Percentiles rank a stretch among this genome's conserved stretches.
Conservation (phyloP, 2,329 filamentous ascomycete genomes). For the Epichloe scottii region DNA sequence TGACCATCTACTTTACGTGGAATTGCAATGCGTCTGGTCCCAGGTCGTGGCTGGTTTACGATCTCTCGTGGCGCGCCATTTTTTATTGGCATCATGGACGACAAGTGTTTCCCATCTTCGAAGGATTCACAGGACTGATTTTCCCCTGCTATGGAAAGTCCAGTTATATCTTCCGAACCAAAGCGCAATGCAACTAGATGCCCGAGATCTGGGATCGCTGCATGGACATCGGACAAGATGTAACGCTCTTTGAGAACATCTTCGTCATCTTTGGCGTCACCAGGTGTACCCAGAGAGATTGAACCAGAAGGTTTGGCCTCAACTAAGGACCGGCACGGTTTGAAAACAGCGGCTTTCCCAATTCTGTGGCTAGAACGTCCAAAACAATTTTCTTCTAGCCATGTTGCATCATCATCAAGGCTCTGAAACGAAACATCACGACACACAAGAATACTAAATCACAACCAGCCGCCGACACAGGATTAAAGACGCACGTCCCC, state of each 20-base stretch:
- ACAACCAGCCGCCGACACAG: too few relatives aligned
- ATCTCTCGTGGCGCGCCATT: not conserved
- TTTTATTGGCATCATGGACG: not conserved
- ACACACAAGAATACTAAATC: too few relatives aligned
- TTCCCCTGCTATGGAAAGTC: too few relatives aligned
- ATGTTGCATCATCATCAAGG: too few relatives aligned
- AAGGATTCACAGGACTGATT: not conserved
- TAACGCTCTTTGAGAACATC: not conserved
- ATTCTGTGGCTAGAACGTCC: too few relatives aligned
- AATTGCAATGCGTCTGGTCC: not conserved
- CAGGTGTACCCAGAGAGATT: not conserved
- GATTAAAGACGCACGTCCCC: too few relatives aligned
- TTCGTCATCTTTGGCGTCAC: not conserved
- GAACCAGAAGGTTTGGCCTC: too few relatives aligned
- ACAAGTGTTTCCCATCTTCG: not conserved
- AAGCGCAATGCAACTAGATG: not conserved
- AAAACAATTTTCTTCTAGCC: too few relatives aligned
- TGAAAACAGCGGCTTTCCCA: too few relatives aligned
- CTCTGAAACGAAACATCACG: too few relatives aligned
- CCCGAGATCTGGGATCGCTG: not conserved
- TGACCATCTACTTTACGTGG: not conserved
- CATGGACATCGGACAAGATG: conserved; percentile 2
- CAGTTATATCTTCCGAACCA: not conserved
- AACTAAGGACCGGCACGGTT: too few relatives aligned
- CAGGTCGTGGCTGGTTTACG: not conserved